Conservation (phyloP, 2,329 filamentous ascomycete genomes). For the Eurotiales sp. region DNA sequence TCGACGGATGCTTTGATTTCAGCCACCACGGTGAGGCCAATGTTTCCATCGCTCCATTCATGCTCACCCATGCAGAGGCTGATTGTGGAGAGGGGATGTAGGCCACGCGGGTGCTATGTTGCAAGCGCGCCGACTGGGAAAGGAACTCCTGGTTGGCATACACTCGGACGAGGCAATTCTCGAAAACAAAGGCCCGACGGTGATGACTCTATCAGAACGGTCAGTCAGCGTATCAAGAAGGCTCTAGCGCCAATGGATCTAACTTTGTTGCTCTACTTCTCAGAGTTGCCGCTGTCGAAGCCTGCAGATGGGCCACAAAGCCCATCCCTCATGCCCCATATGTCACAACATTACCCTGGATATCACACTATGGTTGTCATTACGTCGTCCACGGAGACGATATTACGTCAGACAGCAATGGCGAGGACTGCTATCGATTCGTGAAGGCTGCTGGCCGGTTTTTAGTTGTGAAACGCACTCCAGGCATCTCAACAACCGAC, state of each 20-base stretch:
- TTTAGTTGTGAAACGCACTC: slow-evolving; percentile 94
- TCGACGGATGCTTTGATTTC: slow-evolving; percentile 99
- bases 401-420: slow-evolving; percentile 89
- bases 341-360: slow-evolving; percentile 90
- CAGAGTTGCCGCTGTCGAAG: slow-evolving; percentile 85
- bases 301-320: slow-evolving; percentile 88
- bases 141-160: slow-evolving; percentile 84
- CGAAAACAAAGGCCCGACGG: slow-evolving; percentile 94
- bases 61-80: background rate
- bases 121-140: slow-evolving; percentile 86
- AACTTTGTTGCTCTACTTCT: no score
- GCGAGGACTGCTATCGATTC: slow-evolving; percentile 95
- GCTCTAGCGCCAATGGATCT: background rate
- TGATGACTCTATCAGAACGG: slow-evolving; percentile 92
- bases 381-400: slow-evolving; percentile 97
- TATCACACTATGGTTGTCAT: slow-evolving; percentile 89
- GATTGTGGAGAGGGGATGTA: slow-evolving; percentile 30
- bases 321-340: slow-evolving; percentile 86
- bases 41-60: no score
- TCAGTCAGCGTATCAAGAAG: slow-evolving; percentile 28
- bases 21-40: slow-evolving; percentile 78
- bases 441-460: slow-evolving; percentile 92
- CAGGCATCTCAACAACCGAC: slow-evolving; percentile 94
- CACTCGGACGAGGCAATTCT: slow-evolving; percentile 95
- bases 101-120: slow-evolving; percentile 96